phyloP scores from a whole-genome alignment of 352 stramenopile genomes.

The Phytophthora pini region DNA sequence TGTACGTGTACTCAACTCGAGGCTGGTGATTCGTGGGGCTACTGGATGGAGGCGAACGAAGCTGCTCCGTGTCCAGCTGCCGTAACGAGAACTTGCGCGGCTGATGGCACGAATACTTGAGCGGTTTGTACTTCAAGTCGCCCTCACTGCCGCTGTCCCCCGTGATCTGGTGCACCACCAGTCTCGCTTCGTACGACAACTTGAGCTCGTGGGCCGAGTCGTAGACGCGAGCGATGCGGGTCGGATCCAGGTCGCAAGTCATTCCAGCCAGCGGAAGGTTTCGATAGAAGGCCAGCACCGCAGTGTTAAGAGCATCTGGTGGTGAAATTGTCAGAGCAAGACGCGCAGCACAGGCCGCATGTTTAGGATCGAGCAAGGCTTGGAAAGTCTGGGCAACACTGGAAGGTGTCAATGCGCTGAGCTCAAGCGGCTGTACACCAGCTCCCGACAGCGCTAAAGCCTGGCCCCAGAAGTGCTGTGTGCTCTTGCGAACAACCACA shows the following conservation, averaged over 20 bases:
- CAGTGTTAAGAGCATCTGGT: slow-evolving; percentile 40
- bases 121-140: slow-evolving; percentile 67
- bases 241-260: slow-evolving; percentile 69
- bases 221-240: slow-evolving; percentile 64
- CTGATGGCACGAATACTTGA: slow-evolving; percentile 59
- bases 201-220: slow-evolving; percentile 61
- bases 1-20: slow-evolving; percentile 11
- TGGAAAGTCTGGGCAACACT: slow-evolving; percentile 46
- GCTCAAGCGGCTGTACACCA: slow-evolving; percentile 49
- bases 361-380: slow-evolving; percentile 38
- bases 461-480: slow-evolving; percentile 1
- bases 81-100: slow-evolving; percentile 50
- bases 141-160: slow-evolving; percentile 18
- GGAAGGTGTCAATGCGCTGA: neutral
- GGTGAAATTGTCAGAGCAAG: slow-evolving; percentile 39
- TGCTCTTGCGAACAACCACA: slow-evolving; percentile 72
- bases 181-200: slow-evolving; percentile 66
- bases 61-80: slow-evolving; percentile 17
- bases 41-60: neutral
- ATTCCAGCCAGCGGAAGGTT: slow-evolving; percentile 68
- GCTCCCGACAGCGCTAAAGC: neutral
- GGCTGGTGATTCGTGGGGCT: neutral
- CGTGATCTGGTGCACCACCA: slow-evolving; percentile 54
- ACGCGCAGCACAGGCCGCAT: neutral
- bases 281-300: slow-evolving; percentile 71